Base-by-base conservation (phyloP, 192 early-diverging fungal genomes). In the Umbelopsis ramanniana region DNA sequence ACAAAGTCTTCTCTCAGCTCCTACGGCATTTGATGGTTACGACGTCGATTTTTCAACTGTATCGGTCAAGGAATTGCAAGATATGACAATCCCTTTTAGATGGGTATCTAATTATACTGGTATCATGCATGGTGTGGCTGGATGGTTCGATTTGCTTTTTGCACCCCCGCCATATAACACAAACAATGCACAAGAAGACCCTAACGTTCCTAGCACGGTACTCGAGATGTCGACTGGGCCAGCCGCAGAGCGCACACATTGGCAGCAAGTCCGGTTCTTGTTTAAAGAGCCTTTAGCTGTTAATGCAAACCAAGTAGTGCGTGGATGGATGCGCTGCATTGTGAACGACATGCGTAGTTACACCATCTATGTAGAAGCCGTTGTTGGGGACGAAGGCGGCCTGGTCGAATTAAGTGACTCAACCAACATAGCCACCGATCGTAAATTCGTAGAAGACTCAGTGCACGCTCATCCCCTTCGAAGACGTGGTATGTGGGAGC, bases 261-360 rank as follows among this genome's bases (percentile, higher is more conserved):
- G 97, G 97, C 97, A 98, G 73, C 97, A 99, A 79, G 94, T 96
- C 19, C 90, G 97, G 10, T 91, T 99, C 79, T 72, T 99, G 69
- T 88, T 97, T 37, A 91, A 91, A 76, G 95, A 97, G 80, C 97
- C 97, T 10, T 77, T 99, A 33, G 97, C 95, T 0, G 94, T 97
- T 9, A 99, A 99, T 83, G 92, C 96, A 0, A 92, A 87, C 45
- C 93, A 98, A 79, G 82, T 81, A 0, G 81, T 99, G 24, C 85
- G 85, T n/a, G 97, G 97, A 4, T 88, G 88, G 85, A 88, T 97
- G 81, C 86, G 90, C 29, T 91, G 94, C 82, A 84, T 86, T 63
- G 95, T 93, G 46, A 99, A 99, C 80, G 87, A 89, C 46, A 91
- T 94, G 84, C 89, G 97, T 33, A 94, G 93, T 66, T 99, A 99